These are phyloP conservation scores for Candida maris DNA, from an alignment of 805 yeast genomes.

Conservation along the genomic window DNA sequence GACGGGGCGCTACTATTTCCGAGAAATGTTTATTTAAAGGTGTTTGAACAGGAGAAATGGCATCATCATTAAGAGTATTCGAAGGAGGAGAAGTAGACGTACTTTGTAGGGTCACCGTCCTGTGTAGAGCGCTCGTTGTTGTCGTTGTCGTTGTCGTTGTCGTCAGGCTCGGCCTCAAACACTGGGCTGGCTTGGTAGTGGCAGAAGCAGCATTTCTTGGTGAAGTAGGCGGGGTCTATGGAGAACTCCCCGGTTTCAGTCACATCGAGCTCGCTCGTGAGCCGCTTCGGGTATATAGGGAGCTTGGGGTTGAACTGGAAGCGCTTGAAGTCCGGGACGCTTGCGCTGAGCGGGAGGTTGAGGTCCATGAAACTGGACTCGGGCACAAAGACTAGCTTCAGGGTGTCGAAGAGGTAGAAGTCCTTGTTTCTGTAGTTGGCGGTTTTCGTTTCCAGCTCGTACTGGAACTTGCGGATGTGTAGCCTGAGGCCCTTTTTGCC, in stretches of 20 bases:
- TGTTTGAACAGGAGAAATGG: not conserved
- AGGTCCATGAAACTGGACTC: slow-evolving; percentile 17
- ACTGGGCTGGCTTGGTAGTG: slow-evolving; percentile 6
- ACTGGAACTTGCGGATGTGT: slow-evolving; percentile 17
- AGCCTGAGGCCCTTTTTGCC: slow-evolving; percentile 6
- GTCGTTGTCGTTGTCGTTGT: not conserved
- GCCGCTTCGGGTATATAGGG: slow-evolving; percentile 15
- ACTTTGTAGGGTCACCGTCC: not conserved
- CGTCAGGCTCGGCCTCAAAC: slow-evolving; percentile 4
- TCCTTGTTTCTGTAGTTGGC: slow-evolving; percentile 23
- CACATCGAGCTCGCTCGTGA: slow-evolving; percentile 16
- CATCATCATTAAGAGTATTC: slow-evolving; percentile 10
- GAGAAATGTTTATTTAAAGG: slow-evolving; percentile 48
- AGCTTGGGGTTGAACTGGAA: slow-evolving; percentile 20
- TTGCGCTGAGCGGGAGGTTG: slow-evolving; percentile 19
- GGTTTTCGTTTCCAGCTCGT: slow-evolving; percentile 28
- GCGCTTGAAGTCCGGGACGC: slow-evolving; percentile 8
- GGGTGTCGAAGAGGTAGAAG: slow-evolving; percentile 28
- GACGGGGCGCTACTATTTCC: slow-evolving; percentile 46
- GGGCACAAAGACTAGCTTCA: slow-evolving; percentile 29
- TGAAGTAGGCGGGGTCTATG: slow-evolving; percentile 22
- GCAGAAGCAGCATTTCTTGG: slow-evolving; percentile 21
- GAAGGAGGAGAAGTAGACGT: slow-evolving; percentile 9
- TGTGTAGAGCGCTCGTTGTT: not conserved
- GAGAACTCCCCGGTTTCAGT: slow-evolving; percentile 22